Base-by-base conservation (phyloP, 2,329 filamentous ascomycete species). In the Rhinocladiella mackenziei region DNA sequence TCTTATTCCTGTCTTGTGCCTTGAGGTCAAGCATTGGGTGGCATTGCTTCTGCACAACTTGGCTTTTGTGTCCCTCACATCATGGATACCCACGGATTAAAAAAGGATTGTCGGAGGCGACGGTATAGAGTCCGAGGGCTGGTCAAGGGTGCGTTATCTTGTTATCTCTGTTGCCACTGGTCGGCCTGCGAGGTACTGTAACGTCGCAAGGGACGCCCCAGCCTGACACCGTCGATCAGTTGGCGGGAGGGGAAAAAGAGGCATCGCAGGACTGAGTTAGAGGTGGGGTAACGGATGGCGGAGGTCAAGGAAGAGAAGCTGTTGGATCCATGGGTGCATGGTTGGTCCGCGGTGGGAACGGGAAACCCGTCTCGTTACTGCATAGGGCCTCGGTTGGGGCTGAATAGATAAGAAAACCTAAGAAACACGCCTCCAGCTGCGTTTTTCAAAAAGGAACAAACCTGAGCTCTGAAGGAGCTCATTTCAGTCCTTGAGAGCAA, bases 11-110 rank as follows among this genome's bases (percentile, higher is more conserved):
- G 33, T 22, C 10, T 15, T 28, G 34, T 26, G 22, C 34, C 26
- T 25, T 8, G 11, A n/a, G 14, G 18, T 34, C 34, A 43, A 48
- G 39, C 45, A 26, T 22, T 19, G 14, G 10, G 28, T 43, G 39
- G 45, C 34, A 35, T 39, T 35, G 39, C 39, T 47, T 47, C 33
- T 37, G 38, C 26, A 19, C 28, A 14, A 34, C 23, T 26, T 22
- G n/a, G 7, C 14, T 17, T 13, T 10, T 18, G 6, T 35, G 23
- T 26, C 8, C 8, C 8, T 8, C 23, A 26, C 8, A 26, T 8
- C 8, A n/a, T 26, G n/a, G 8, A 26, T n/a, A 26, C 23, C n/a
- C 23, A 8, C n/a, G 8, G 23, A 26, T n/a, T n/a, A n/a, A n/a
- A n/a, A n/a, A n/a, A n/a, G n/a, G n/a, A n/a, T 17, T 6, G 30